A percentile compares a stretch with the other conserved stretches of the same genome.
These are phyloP conservation scores for Elsinoe fawcettii DNA, from an alignment of 2,329 filamentous ascomycete genomes.

Conservation along the genomic window DNA sequence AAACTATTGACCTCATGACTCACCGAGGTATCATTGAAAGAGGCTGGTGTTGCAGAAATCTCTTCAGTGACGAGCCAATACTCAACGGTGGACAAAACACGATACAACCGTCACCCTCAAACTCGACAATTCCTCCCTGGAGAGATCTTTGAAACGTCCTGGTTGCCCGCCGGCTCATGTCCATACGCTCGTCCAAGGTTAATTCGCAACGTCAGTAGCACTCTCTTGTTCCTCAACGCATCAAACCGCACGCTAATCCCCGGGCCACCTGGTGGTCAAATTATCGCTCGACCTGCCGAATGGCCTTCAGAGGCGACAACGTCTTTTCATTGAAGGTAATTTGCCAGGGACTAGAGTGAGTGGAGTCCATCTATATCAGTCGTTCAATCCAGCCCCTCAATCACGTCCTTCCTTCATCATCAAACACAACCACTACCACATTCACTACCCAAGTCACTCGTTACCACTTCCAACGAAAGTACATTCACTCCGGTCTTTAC, in stretches of 20 bases:
- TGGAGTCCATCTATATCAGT: neutral
- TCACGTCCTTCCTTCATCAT: neutral
- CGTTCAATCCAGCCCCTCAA: neutral
- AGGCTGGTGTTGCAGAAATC: constrained; percentile 7
- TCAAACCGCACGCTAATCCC: neutral
- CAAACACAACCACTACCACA: neutral
- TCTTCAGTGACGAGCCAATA: constrained; percentile 11
- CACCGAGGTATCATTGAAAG: neutral
- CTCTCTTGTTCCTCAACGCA: neutral
- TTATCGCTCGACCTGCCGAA: neutral
- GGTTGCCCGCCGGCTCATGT: constrained; percentile 8
- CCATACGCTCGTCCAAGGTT: neutral
- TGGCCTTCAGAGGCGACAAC: neutral
- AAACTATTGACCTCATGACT: constrained; percentile 1
- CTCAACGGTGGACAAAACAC: constrained; percentile 5
- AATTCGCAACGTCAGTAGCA: neutral
- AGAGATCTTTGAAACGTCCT: neutral
- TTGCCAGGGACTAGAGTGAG: neutral
- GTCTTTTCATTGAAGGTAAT: constrained; percentile 14
- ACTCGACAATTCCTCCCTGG: neutral
- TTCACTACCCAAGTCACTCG: constrained; percentile 13
- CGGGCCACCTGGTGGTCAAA: neutral
- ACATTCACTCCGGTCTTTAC: neutral
- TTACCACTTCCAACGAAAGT: neutral
- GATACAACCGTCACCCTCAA: neutral